Base-by-base conservation (phyloP, 495 filamentous ascomycete genomes). In the Penicillium lagena region DNA sequence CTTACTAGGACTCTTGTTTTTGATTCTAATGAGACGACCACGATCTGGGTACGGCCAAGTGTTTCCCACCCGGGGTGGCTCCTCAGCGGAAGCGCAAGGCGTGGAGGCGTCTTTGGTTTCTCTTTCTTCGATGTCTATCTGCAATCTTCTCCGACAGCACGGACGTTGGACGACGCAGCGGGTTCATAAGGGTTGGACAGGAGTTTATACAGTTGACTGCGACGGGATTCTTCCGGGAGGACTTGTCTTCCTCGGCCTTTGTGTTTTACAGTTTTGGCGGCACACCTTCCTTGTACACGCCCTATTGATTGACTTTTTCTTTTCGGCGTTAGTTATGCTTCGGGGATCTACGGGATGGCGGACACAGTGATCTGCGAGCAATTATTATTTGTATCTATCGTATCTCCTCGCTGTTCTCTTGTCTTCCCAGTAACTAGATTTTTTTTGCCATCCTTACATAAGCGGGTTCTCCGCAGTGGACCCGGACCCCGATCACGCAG, bases 381-480 rank as follows among this genome's bases (percentile, higher is more conserved):
- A 22, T 22, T 22, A 22, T 22, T 22, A 22, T 22, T 22, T 22
- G 22, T 22, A 22, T 22, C 22, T 22, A 22, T 6, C 22, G 22
- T 22, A 22, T 22, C 22, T 22, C 3, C 22, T 22, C 22, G 6
- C 22, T 22, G 22, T 22, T 6, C 22, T 22, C 22, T 22, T 22
- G 22, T 22, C 22, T 22, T 22, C 22, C 4, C 22, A 22, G 22
- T 22, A 32, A 7, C 11, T 32, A 12, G n/a, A 34, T 2, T 34
- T 34, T 34, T 34, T 10, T 34, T 12, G 32, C 10, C 10, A 12
- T 12, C n/a, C 29, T 60, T 60, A 60, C 56, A 51, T 60, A 60
- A 60, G 58, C 50, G 37, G 5, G n/a, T 29, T 54, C 59, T 62
- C 59, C 59, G 59, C 56, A 60, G 59, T 60, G 56, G 60, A 56